A percentile compares a stretch with the other conserved stretches of the same genome.
Evolutionary conservation across 176 grass and related monocot species (phyloP).

Genomic region (Oryza glumipatula): DNA sequence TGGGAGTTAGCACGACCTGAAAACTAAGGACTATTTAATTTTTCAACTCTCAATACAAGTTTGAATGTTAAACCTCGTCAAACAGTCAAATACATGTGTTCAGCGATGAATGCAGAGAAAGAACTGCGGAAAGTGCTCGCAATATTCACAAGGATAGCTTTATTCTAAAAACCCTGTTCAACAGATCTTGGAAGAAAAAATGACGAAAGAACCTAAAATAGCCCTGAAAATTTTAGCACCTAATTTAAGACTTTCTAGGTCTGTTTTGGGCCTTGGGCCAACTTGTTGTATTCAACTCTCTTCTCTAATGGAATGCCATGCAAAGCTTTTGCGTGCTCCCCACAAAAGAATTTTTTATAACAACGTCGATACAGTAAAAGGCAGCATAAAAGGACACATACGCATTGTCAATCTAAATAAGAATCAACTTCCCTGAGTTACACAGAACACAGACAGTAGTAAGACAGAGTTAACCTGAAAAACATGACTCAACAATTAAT

Average conservation of each 20-base stretch:
- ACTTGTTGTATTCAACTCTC: too few species aligned
- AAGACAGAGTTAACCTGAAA: constrained; percentile 7
- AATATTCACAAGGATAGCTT: neutral
- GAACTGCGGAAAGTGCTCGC: neutral
- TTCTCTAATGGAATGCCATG: too few species aligned
- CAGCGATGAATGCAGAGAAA: constrained; percentile 12
- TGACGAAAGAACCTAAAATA: neutral
- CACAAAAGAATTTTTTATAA: too few species aligned
- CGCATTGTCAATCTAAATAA: too few species aligned
- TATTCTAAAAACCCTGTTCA: neutral
- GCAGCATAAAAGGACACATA: too few species aligned
- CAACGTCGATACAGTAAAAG: too few species aligned
- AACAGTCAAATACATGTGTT: neutral
- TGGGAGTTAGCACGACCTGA: constrained; percentile 89
- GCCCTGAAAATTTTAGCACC: neutral
- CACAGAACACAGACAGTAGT: neutral
- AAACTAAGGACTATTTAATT: constrained; percentile 44
- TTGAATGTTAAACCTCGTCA: constrained; percentile 12
- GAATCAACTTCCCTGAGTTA: too few species aligned
- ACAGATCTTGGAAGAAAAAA: neutral
- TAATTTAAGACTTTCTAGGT: too few species aligned
- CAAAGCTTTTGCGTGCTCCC: too few species aligned
- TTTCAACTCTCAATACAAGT: constrained; percentile 14
- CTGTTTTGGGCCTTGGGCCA: too few species aligned
- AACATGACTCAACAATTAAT: constrained; percentile 16